Evolutionary conservation across 2,329 filamentous ascomycete genomes (phyloP), one percentile per base, ranked within the genome.

Genomic region (Colletotrichum trifolii): DNA sequence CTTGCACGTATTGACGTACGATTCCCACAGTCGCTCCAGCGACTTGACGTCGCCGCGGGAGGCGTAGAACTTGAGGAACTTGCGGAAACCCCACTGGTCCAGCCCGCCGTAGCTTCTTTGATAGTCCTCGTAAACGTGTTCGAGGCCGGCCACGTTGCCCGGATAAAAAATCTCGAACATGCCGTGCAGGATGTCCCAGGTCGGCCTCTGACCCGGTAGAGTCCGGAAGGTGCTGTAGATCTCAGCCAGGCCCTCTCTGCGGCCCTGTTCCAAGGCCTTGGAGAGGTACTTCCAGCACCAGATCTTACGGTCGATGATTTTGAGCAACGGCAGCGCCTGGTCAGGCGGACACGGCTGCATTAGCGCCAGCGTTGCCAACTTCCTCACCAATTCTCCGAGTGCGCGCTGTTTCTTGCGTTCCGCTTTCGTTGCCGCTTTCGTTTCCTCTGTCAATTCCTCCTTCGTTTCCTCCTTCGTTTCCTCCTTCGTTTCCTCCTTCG

Each of bases 71-170:
- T 75, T 77, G 57, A 87, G 74, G 64, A 79, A 85, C 68, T 78
- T 83, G 62, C 81, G 79, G 64, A 80, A 87, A 0, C 78, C 83
- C 73, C 79, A 79, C 59, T 74, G 71, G 46, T 81, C 78, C 39
- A 85, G 74, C 2, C 69, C 73, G 2, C 74, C 76, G 58, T 80
- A 76, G 35, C 76, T 74, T 34, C 66, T 73, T 58, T 81, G 74
- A 81, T 83, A 87, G 68, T 88, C 85, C 9, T 77, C 71, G 68
- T 82, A 80, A 2, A 87, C 70, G 49, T 79, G 72, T 56, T 85
- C 79, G 54, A 87, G 73, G 12, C 79, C 82, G 2, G 73, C 71
- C 8, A 76, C 70, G 63, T 82, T 71, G 38, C 74, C 47, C 8
- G 79, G 75, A 57, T 72, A 75, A 70, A 78, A 78, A 35, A 82